A percentile compares a stretch with the other conserved stretches of the same genome.
These are phyloP conservation scores for Jaltomata sinuosa DNA, from an alignment of 257 asterid genomes.

Conservation along the genomic window DNA sequence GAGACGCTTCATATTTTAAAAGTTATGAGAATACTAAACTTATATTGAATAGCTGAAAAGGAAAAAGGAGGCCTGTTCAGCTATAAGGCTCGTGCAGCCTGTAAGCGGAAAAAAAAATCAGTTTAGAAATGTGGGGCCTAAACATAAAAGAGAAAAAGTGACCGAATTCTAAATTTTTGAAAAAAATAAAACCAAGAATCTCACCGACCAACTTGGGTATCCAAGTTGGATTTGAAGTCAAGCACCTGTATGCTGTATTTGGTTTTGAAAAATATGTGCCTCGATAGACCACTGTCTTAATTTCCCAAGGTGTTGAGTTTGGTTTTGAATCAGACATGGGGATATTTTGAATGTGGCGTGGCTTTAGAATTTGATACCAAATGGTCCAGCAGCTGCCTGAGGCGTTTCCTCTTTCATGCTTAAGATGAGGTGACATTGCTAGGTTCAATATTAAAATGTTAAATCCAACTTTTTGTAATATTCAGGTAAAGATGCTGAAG, in stretches of 20 bases:
- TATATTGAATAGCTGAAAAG: not conserved
- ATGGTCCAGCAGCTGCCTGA: constrained; percentile 1
- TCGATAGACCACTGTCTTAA: not conserved
- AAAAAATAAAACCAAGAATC: not conserved
- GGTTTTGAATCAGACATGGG: not conserved
- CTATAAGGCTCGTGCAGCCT: not conserved
- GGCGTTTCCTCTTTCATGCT: not conserved
- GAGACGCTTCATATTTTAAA: not conserved
- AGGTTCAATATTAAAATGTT: not conserved
- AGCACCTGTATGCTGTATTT: not conserved
- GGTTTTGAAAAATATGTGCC: not conserved
- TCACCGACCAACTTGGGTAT: not conserved
- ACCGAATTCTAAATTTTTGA: not conserved
- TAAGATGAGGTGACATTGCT: not conserved
- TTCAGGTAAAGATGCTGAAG: constrained; percentile 71
- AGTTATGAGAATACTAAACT: not conserved
- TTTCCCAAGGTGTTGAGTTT: not conserved
- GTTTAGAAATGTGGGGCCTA: not conserved
- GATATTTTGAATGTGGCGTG: not conserved
- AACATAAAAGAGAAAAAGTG: not conserved
- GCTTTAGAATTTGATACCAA: not conserved
- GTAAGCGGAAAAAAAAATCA: not conserved
- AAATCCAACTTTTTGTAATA: constrained; percentile 6
- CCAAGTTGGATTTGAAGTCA: not conserved
- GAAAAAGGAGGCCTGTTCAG: not conserved